Conservation (phyloP, 805 yeast genomes). For the Jamesozyma spencerorum region DNA sequence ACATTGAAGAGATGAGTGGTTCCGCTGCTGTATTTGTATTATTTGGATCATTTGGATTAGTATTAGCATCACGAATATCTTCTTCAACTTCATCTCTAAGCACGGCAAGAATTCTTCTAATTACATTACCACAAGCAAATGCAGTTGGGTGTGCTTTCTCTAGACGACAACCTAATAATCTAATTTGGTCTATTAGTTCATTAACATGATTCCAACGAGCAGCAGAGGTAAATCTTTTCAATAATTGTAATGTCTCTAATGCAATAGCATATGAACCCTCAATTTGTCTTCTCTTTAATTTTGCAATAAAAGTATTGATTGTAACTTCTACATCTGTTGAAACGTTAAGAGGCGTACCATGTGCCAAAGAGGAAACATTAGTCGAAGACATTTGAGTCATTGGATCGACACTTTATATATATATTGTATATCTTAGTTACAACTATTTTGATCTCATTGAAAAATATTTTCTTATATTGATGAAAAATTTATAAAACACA, state of each 20-base stretch:
- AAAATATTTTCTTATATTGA: background rate
- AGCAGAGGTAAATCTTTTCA: conserved; percentile 81
- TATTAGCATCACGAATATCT: conserved; percentile 23
- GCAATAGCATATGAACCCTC: conserved; percentile 77
- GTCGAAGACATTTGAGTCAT: conserved; percentile 8
- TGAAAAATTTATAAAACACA: too few species aligned
- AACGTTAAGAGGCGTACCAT: background rate
- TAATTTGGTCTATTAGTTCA: conserved; percentile 61
- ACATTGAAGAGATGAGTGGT: conserved; percentile 76
- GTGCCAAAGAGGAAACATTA: conserved; percentile 4
- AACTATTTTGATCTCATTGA: background rate
- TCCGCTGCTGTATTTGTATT: conserved; percentile 18
- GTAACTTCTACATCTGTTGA: conserved; percentile 32
- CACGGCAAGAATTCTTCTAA: conserved; percentile 77
- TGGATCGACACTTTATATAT: background rate
- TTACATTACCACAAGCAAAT: conserved; percentile 80
- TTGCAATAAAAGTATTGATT: conserved; percentile 38
- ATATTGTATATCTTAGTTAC: too few species aligned
- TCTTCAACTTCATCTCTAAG: conserved; percentile 79
- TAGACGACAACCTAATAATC: conserved; percentile 61
- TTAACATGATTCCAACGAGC: conserved; percentile 78
- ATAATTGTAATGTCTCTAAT: conserved; percentile 72
- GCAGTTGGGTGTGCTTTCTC: conserved; percentile 82
- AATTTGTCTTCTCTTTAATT: conserved; percentile 76
- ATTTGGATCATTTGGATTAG: background rate